These are phyloP conservation scores for Yarrowia sp. DNA, from an alignment of 805 yeast genomes.

Conservation along the genomic window DNA sequence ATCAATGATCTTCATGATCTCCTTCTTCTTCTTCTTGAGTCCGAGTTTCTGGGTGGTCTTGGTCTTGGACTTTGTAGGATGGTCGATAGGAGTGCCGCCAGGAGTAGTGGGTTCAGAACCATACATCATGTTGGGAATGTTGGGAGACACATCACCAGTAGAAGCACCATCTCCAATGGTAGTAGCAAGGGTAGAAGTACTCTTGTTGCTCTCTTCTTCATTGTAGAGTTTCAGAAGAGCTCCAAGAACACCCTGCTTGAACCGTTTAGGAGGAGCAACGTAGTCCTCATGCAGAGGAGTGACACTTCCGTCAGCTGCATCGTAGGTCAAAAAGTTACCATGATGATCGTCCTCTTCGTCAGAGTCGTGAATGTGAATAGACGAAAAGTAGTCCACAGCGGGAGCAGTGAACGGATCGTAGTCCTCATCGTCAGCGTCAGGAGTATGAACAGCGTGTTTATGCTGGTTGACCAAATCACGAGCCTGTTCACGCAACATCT, in stretches of 20 bases:
- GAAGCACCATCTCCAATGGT: slow-evolving; percentile 20
- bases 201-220: slow-evolving; percentile 32
- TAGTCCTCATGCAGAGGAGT: slow-evolving; percentile 42
- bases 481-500: slow-evolving; percentile 26
- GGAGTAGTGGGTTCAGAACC: slow-evolving; percentile 11
- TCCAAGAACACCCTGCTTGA: slow-evolving; percentile 83
- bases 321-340: slow-evolving; percentile 25
- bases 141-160: slow-evolving; percentile 6
- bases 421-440: slow-evolving; percentile 35
- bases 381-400: slow-evolving; percentile 37
- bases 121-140: not conserved
- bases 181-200: slow-evolving; percentile 28
- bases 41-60: slow-evolving; percentile 15
- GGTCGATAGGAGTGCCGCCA: slow-evolving; percentile 12
- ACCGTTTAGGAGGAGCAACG: slow-evolving; percentile 60
- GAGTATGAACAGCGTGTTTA: slow-evolving; percentile 31
- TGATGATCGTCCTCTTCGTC: slow-evolving; percentile 27
- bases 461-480: slow-evolving; percentile 31
- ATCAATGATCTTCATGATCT: slow-evolving; percentile 6
- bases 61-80: not conserved
- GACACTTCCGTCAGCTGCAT: slow-evolving; percentile 28
- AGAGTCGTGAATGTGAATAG: slow-evolving; percentile 22
- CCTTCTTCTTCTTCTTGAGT: slow-evolving; percentile 11
- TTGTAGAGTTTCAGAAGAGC: slow-evolving; percentile 67
- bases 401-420: slow-evolving; percentile 29